Base-by-base conservation (phyloP, 179 eudicot species). In the Silene noctiflora region DNA sequence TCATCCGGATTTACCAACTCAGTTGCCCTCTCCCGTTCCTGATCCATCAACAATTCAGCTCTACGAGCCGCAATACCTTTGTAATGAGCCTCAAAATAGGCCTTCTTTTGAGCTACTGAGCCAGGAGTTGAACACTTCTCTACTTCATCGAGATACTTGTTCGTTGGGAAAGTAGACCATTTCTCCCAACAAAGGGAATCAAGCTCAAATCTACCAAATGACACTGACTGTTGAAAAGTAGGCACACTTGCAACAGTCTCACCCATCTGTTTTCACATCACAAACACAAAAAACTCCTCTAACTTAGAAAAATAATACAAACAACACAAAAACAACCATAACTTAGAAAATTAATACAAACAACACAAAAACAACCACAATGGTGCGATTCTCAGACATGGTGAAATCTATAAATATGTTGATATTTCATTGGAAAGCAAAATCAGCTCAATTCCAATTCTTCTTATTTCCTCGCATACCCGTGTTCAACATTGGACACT, bases 231-330 rank as follows among this genome's bases (percentile, higher is more conserved):
- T 77, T 89, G 89, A 53, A 93, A 81, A 64, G 87, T 63, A 55
- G 86, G 76, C 16, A 79, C 70, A 74, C 83, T 78, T 58, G 76
- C 44, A 46, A 74, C 71, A 22, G 91, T 75, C 67, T 85, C 91
- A 73, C 86, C 91, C 96, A 89, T 95, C 97, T 95, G 94, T 80
- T 72, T 75, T 31, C 59, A 33, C 56, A 78, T 59, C 77, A 78
- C 75, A 82, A 17, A 79, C 69, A 65, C 69, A 69, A 72, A 76
- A 71, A 55, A 70, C 11, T 29, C 22, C 61, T 31, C 71, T 46
- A 71, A 16, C 75, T 70, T 39, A 35, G 42, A 68, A 19, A 71
- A 53, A 59, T 60, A 62, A 56, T 73, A 51, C 58, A 17, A 69
- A 65, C 61, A 59, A 53, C 58, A 14, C 4, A 60, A 70, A 13